phyloP scores from a whole-genome alignment of 2,329 filamentous ascomycete genomes.

The Cercospora nicotianae region DNA sequence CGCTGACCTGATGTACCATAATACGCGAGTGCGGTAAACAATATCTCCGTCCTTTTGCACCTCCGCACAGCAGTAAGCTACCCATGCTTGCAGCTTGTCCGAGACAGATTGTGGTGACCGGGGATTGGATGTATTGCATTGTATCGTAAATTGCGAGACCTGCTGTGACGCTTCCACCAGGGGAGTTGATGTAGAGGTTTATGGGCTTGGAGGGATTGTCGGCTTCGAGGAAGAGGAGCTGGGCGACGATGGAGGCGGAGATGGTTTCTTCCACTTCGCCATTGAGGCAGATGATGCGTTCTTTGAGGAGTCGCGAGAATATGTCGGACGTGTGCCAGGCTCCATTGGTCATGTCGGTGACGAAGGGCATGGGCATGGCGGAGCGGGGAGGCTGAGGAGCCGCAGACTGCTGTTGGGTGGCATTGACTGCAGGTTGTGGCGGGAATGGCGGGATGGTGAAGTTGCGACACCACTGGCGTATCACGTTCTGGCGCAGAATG shows the following conservation, averaged over 20 bases:
- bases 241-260: slow-evolving; percentile 91
- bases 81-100: slow-evolving; percentile 96
- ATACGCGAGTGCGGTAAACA: slow-evolving; percentile 90
- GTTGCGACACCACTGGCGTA: slow-evolving; percentile 6
- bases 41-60: slow-evolving; percentile 79
- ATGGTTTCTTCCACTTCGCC: slow-evolving; percentile 86
- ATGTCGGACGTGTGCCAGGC: slow-evolving; percentile 54
- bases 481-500: slow-evolving; percentile 20
- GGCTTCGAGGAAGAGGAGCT: slow-evolving; percentile 96
- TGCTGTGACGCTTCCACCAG: slow-evolving; percentile 88
- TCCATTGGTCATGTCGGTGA: slow-evolving; percentile 48
- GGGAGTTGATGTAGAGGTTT: slow-evolving; percentile 96
- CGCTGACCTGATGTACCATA: slow-evolving; percentile 96
- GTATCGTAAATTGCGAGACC: slow-evolving; percentile 92
- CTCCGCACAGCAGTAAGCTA: slow-evolving; percentile 80
- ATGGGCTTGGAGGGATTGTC: slow-evolving; percentile 94
- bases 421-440: slow-evolving; percentile 7
- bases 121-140: slow-evolving; percentile 93
- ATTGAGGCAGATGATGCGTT: slow-evolving; percentile 92
- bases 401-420: background rate
- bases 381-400: slow-evolving; percentile 19
- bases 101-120: slow-evolving; percentile 91
- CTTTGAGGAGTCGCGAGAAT: slow-evolving; percentile 55
- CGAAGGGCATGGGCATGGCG: slow-evolving; percentile 46
- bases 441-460: slow-evolving; percentile 4